Conservation (phyloP, 371 early-diverging fungal genomes). For the Mortierella sp. region DNA sequence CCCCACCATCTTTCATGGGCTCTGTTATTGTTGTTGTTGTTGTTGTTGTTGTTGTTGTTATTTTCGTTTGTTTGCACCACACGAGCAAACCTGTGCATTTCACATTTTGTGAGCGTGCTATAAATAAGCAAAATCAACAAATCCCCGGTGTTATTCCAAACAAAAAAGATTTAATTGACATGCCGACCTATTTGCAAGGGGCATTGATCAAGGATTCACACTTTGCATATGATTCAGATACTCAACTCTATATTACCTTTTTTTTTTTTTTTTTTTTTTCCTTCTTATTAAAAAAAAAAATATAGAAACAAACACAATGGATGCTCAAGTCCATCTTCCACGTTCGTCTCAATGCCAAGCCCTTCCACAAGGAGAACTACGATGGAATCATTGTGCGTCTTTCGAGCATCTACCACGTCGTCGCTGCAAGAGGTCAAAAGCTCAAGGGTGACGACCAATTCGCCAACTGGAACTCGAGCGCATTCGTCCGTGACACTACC, state of each 20-base stretch:
- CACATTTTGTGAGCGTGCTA: not conserved
- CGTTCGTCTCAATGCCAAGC: constrained; percentile 86
- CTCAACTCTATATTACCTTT: not conserved
- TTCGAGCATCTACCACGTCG: constrained; percentile 90
- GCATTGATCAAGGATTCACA: not conserved
- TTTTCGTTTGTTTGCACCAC: not conserved
- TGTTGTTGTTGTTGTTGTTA: not conserved
- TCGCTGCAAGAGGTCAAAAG: constrained; percentile 85
- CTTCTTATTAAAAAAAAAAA: not conserved
- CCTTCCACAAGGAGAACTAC: constrained; percentile 93
- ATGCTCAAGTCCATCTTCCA: constrained; percentile 91
- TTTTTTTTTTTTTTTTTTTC: not conserved
- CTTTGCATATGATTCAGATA: not conserved
- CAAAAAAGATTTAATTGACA: not conserved
- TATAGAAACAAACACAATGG: constrained; percentile 87
- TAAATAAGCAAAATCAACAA: not conserved
- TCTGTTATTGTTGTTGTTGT: not conserved
- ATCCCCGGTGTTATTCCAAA: not conserved
- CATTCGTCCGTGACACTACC: constrained; percentile 90
- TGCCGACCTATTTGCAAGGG: not conserved
- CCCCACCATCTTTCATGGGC: not conserved
- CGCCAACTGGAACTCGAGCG: constrained; percentile 48
- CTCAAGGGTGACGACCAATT: constrained; percentile 63
- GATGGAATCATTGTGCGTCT: constrained; percentile 92
- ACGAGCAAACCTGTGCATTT: not conserved